A percentile compares a stretch with the other conserved stretches of the same genome.
Conservation (phyloP, 1,284 basidiomycete genomes). For the Ceratobasidium sp. region DNA sequence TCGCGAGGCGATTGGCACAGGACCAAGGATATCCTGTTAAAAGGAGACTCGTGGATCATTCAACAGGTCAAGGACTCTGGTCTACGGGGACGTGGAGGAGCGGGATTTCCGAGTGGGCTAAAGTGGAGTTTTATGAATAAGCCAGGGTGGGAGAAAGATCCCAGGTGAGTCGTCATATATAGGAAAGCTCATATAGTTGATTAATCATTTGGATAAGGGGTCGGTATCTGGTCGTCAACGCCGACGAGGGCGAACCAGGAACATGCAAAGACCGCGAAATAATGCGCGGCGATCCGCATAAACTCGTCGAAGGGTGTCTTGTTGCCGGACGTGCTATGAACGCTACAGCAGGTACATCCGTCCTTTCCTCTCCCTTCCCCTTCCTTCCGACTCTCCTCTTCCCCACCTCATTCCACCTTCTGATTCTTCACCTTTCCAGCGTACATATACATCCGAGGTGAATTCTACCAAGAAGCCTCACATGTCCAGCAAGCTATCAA, state of each 20-base stretch:
- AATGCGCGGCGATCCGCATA: constrained; percentile 97
- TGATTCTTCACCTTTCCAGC: constrained; percentile 57
- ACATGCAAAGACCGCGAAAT: constrained; percentile 99
- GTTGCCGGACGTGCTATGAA: constrained; percentile 99
- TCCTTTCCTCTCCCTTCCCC: constrained; percentile 40
- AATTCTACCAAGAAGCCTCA: constrained; percentile 95
- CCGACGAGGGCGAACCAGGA: constrained; percentile 98
- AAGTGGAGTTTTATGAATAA: constrained; percentile 99
- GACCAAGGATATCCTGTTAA: constrained; percentile 94
- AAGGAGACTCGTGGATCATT: constrained; percentile 98
- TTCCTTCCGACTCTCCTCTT: neutral
- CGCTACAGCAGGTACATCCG: constrained; percentile 74
- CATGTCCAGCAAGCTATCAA: constrained; percentile 95
- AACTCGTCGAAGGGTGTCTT: constrained; percentile 96
- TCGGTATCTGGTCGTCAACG: constrained; percentile 97
- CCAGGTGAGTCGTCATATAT: constrained; percentile 62
- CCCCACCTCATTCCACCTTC: no score
- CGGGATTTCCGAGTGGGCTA: constrained; percentile 95
- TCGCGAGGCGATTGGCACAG: constrained; percentile 97
- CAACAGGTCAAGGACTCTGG: constrained; percentile 96
- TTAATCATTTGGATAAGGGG: constrained; percentile 55
- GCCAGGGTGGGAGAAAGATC: constrained; percentile 96
- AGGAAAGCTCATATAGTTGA: no score
- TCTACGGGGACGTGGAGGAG: constrained; percentile 94
- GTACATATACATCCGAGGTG: constrained; percentile 99